Conservation (phyloP, 1,284 basidiomycete species). For the Ustilago cynodontis region DNA sequence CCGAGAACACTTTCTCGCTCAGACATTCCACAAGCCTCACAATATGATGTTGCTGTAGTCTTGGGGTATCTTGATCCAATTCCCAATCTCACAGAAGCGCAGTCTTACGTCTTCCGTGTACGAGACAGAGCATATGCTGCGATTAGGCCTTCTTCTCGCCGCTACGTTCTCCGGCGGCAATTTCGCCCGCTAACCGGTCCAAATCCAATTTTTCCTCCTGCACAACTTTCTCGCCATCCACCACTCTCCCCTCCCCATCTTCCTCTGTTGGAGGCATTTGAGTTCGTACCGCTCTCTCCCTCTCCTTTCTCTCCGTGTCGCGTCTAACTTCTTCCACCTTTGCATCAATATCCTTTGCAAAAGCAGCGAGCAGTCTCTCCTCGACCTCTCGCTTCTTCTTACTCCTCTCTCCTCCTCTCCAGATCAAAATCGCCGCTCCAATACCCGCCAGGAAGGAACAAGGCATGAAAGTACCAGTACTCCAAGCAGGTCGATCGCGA, state of each 20-base stretch:
- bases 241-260: background rate
- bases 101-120: too few relatives aligned
- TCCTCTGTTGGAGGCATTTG: too few relatives aligned
- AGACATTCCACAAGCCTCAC: too few relatives aligned
- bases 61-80: background rate
- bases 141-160: background rate
- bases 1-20: background rate
- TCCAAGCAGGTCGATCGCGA: constrained; percentile 72
- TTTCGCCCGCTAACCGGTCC: constrained; percentile 10
- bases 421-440: constrained; percentile 79
- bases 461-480: constrained; percentile 79
- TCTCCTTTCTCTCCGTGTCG: background rate
- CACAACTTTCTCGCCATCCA: too few relatives aligned
- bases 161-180: background rate
- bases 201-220: constrained; percentile 4
- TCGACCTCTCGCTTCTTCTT: constrained; percentile 81
- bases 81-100: background rate
- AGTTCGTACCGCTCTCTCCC: background rate
- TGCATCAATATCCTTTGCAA: constrained; percentile 39
- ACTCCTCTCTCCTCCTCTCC: constrained; percentile 81
- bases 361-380: constrained; percentile 74
- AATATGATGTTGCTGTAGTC: too few relatives aligned
- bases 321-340: constrained; percentile 23
- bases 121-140: background rate
- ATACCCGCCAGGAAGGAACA: constrained; percentile 83